Percentiles rank a stretch among this genome's conserved stretches.
phyloP scores from a whole-genome alignment of 129 eudicot species.

The Gnaphalium uliginosum region DNA sequence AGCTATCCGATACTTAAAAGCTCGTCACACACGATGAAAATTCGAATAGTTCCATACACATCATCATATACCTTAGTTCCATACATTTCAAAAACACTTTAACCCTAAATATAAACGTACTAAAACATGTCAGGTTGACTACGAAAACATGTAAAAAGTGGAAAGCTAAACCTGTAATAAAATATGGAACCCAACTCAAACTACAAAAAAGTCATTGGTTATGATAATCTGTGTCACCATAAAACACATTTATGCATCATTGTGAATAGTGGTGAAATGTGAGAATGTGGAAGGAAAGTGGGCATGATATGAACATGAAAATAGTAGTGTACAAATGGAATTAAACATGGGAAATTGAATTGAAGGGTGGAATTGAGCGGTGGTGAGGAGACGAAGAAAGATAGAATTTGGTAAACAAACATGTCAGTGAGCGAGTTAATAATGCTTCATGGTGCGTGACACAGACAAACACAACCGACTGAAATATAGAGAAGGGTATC shows the following conservation, averaged over 20 bases:
- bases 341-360: background rate
- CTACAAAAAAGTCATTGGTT: background rate
- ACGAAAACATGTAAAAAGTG: background rate
- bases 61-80: too few species aligned
- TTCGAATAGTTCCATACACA: too few species aligned
- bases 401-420: constrained; percentile 24
- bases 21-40: too few species aligned
- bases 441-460: constrained; percentile 1
- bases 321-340: background rate
- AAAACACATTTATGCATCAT: background rate
- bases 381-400: constrained; percentile 22
- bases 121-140: too few species aligned
- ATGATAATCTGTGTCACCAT: background rate
- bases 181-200: constrained; percentile 14
- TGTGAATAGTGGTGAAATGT: background rate
- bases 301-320: background rate
- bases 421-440: constrained; percentile 24
- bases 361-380: constrained; percentile 8
- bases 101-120: too few species aligned
- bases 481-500: constrained; percentile 15
- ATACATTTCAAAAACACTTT: too few species aligned
- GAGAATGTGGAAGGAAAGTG: background rate
- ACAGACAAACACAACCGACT: constrained; percentile 39
- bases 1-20: too few species aligned
- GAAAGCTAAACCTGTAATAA: constrained; percentile 21